These are phyloP conservation scores for Pelargonium fulgidum DNA, from an alignment of 441 rosid species.

Conservation along the genomic window DNA sequence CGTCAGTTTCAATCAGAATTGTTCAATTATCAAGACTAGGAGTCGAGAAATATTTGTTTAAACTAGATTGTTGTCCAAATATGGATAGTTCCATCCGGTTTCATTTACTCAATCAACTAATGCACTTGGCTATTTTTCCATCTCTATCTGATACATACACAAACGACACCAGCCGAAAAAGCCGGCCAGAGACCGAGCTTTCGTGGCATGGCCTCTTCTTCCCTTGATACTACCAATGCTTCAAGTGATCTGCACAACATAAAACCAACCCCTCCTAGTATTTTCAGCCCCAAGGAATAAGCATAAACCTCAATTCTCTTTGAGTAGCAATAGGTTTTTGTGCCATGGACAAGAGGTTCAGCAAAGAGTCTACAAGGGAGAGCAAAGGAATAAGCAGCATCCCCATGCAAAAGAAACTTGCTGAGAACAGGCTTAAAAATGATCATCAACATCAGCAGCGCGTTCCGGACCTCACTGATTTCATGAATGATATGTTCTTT, in stretches of 20 bases:
- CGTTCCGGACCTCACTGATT: conserved; percentile 49
- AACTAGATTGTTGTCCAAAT: too few relatives aligned
- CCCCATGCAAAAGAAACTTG: conserved; percentile 28
- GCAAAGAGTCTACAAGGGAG: conserved; percentile 22
- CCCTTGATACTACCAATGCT: neutral
- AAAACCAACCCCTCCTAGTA: neutral
- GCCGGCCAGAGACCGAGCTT: neutral
- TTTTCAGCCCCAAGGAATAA: too few relatives aligned
- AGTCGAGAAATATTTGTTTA: too few relatives aligned
- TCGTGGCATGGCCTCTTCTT: neutral
- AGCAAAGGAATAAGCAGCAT: conserved; percentile 16
- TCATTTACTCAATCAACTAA: neutral
- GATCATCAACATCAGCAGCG: conserved; percentile 12
- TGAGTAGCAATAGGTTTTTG: neutral
- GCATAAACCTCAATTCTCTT: neutral
- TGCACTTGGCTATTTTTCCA: neutral
- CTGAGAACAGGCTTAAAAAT: conserved; percentile 21
- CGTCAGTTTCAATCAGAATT: too few relatives aligned
- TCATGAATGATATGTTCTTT: conserved; percentile 61
- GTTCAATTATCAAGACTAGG: too few relatives aligned
- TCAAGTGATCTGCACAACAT: neutral
- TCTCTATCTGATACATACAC: neutral
- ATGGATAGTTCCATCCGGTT: neutral
- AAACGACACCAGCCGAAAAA: neutral
- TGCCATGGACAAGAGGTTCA: conserved; percentile 30